Conservation (phyloP, 2,329 filamentous ascomycete species). For the Penicillium sp. region DNA sequence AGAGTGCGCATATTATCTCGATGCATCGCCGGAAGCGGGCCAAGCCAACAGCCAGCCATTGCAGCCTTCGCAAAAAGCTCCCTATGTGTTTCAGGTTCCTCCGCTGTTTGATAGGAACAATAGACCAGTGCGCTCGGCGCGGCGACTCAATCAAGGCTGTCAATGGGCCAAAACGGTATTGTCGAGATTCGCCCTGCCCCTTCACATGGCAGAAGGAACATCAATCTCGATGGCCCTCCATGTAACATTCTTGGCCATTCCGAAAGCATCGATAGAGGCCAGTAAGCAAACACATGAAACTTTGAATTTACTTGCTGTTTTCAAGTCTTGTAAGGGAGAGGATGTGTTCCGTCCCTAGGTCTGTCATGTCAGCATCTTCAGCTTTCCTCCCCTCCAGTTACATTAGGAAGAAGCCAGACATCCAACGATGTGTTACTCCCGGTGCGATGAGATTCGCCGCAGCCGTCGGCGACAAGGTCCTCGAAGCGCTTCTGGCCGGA, state of each 20-base stretch:
- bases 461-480: constrained; percentile 25
- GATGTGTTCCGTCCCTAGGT: background rate
- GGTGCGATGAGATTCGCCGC: background rate
- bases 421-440: constrained; percentile 45
- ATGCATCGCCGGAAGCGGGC: background rate
- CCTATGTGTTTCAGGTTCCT: background rate
- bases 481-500: constrained; percentile 50
- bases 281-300: background rate
- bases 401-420: constrained; percentile 45
- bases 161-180: background rate
- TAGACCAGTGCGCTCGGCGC: background rate
- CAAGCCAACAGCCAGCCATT: background rate
- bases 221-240: background rate
- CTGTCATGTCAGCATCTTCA: background rate
- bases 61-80: background rate
- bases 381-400: constrained; percentile 5
- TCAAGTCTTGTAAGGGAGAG: background rate
- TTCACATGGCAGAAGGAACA: background rate
- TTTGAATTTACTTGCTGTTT: background rate
- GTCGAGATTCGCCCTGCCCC: background rate
- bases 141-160: background rate
- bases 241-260: background rate
- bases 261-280: background rate
- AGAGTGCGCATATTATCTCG: background rate
- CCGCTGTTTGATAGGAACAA: background rate